These are phyloP conservation scores for Fennellomyces sp. DNA, from an alignment of 371 early-diverging fungal species.

Conservation along the genomic window DNA sequence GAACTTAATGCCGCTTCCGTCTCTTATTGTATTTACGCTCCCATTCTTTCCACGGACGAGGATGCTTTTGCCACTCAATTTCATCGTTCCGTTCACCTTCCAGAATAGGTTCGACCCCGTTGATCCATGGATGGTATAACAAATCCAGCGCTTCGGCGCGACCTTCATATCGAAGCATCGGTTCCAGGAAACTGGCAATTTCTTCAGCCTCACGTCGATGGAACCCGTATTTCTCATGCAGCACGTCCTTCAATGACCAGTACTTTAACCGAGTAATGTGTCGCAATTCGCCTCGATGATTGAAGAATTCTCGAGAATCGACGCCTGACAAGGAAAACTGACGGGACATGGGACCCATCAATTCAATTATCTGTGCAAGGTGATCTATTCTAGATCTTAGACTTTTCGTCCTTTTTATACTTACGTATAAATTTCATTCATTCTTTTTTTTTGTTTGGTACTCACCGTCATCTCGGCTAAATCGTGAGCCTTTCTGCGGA, in stretches of 20 bases:
- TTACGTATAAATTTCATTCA: no score
- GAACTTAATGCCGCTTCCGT: neutral
- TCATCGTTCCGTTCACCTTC: conserved; percentile 27
- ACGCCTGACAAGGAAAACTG: conserved; percentile 75
- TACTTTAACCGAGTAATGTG: conserved; percentile 83
- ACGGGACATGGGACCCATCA: conserved; percentile 84
- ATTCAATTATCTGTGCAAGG: conserved; percentile 94
- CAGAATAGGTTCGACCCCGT: conserved; percentile 40
- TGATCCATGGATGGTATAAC: conserved; percentile 68
- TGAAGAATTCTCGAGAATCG: conserved; percentile 80
- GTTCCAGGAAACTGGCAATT: conserved; percentile 65
- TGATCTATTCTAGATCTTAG: no score
- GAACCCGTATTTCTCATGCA: conserved; percentile 82
- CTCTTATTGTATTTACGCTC: conserved; percentile 10
- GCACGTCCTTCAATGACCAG: conserved; percentile 83
- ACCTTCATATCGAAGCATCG: conserved; percentile 74
- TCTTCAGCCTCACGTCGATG: conserved; percentile 59
- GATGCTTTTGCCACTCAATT: conserved; percentile 21
- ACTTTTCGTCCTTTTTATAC: no score
- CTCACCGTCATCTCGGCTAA: conserved; percentile 90
- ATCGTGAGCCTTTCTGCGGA: conserved; percentile 82
- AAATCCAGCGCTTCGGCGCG: conserved; percentile 61
- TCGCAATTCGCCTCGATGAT: conserved; percentile 76
- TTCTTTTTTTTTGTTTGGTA: neutral
- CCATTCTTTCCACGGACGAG: conserved; percentile 49